Conservation (phyloP, 1,284 basidiomycete genomes). For the Malassezia sp. region DNA sequence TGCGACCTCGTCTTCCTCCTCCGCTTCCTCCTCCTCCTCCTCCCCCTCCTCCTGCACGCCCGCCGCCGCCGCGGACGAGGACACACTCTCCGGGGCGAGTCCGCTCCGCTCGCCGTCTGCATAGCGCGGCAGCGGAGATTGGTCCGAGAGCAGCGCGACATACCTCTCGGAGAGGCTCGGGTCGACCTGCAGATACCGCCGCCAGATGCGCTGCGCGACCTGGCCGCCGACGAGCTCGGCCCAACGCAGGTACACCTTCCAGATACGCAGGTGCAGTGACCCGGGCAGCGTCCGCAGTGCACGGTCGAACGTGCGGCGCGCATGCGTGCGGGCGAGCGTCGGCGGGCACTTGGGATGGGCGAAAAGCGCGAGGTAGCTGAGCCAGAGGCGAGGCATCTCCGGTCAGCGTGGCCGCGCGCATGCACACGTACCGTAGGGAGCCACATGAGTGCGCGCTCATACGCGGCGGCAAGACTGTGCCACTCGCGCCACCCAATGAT, state of each 20-base stretch:
- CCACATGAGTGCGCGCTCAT: slow-evolving; percentile 89
- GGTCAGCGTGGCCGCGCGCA: too few relatives aligned
- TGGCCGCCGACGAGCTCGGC: slow-evolving; percentile 72
- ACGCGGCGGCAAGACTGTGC: slow-evolving; percentile 72
- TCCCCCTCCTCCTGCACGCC: slow-evolving; percentile 20
- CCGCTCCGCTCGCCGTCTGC: slow-evolving; percentile 20
- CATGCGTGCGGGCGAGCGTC: slow-evolving; percentile 72
- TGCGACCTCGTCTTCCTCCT: slow-evolving; percentile 17
- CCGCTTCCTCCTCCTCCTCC: slow-evolving; percentile 19
- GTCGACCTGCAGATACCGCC: slow-evolving; percentile 65
- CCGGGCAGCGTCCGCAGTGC: slow-evolving; percentile 85
- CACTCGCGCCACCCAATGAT: slow-evolving; percentile 88
- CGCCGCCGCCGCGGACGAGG: slow-evolving; percentile 16
- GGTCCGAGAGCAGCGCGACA: slow-evolving; percentile 32
- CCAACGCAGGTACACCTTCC: slow-evolving; percentile 90
- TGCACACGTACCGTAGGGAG: too few relatives aligned
- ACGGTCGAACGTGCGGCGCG: slow-evolving; percentile 84
- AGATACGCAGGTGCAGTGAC: slow-evolving; percentile 83
- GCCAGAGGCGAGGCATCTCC: slow-evolving; percentile 88
- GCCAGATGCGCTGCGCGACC: slow-evolving; percentile 74
- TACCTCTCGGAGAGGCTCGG: slow-evolving; percentile 41
- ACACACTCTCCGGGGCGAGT: slow-evolving; percentile 9
- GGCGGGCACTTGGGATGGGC: slow-evolving; percentile 81
- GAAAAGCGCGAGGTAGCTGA: slow-evolving; percentile 81
- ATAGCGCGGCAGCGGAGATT: slow-evolving; percentile 20